These are phyloP conservation scores for Cinnamomum chago DNA, from an alignment of 164 flowering plant genomes.

Conservation along the genomic window DNA sequence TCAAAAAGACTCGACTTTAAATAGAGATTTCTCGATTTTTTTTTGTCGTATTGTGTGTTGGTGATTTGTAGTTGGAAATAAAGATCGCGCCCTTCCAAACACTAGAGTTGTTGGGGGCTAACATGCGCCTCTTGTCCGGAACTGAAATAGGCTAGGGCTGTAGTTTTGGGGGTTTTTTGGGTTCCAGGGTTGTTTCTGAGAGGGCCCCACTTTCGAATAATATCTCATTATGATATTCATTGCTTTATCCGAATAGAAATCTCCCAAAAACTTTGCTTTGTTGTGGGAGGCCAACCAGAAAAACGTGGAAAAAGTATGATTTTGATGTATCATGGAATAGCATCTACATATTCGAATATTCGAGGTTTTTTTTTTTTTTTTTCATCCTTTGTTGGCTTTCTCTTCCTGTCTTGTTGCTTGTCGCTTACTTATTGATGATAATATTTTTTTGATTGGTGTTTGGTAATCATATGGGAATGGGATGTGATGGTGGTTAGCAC, in stretches of 20 bases:
- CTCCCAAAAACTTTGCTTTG: not conserved
- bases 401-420: not conserved
- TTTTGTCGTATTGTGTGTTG: not conserved
- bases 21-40: no score
- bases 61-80: not conserved
- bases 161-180: not conserved
- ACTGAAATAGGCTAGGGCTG: not conserved
- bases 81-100: not conserved
- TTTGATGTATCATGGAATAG: not conserved
- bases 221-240: not conserved
- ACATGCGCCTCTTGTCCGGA: not conserved
- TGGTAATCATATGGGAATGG: no score
- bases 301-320: not conserved
- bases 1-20: no score
- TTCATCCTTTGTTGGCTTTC: not conserved
- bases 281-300: not conserved
- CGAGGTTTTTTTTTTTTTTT: not conserved
- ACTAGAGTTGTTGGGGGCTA: not conserved
- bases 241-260: not conserved
- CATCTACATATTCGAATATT: not conserved
- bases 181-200: not conserved
- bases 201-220: not conserved
- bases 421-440: no score
- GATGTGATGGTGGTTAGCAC: no score
- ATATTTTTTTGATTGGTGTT: no score